A percentile compares a stretch with the other conserved stretches of the same genome.
Evolutionary conservation across 2,329 filamentous ascomycete species (phyloP).

Genomic region (Microdochium paspali): DNA sequence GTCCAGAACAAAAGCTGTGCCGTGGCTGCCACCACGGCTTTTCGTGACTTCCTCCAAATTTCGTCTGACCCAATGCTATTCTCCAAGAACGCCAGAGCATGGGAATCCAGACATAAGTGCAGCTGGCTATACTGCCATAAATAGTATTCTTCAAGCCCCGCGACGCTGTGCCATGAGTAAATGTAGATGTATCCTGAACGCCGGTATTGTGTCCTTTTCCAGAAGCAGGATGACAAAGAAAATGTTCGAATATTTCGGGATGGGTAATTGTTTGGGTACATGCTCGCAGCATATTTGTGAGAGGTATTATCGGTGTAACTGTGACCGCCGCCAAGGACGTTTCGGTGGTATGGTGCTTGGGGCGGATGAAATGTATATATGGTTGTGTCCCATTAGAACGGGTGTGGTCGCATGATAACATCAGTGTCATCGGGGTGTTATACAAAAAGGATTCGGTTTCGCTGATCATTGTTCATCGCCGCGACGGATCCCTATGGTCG

Average conservation of each 20-base stretch:
- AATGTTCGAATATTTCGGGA: background rate
- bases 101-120: background rate
- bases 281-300: no score
- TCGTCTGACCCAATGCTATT: background rate
- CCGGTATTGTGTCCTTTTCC: background rate
- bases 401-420: no score
- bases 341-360: no score
- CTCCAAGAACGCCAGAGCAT: background rate
- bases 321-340: no score
- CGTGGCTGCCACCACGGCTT: background rate
- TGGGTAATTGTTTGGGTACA: no score
- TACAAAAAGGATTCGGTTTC: no score
- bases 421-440: no score
- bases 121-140: background rate
- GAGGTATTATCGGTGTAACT: no score
- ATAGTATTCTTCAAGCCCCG: background rate
- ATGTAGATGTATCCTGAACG: background rate
- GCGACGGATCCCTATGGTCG: constrained; percentile 33
- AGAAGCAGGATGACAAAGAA: background rate
- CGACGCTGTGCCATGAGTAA: background rate
- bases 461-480: constrained; percentile 14
- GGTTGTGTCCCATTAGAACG: no score
- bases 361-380: no score
- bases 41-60: background rate
- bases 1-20: background rate